A percentile compares a stretch with the other conserved stretches of the same genome.
Evolutionary conservation across 495 filamentous ascomycete species (phyloP).

Genomic region (Penicillium lagena): DNA sequence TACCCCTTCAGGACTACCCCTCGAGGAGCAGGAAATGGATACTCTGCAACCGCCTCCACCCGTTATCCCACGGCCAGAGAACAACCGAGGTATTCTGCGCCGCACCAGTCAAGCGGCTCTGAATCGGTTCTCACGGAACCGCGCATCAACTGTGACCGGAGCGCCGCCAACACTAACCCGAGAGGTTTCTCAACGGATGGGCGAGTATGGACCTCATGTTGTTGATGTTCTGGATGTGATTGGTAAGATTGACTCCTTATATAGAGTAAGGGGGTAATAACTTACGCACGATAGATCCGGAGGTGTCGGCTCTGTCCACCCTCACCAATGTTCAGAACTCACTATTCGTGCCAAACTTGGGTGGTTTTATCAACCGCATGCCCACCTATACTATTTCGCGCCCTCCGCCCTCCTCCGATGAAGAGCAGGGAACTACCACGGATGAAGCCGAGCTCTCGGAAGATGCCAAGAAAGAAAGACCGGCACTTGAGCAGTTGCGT

Average conservation of each 20-base stretch:
- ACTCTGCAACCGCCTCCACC: constrained; percentile 4
- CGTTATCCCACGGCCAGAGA: constrained; percentile 9
- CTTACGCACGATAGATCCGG: constrained; percentile 48
- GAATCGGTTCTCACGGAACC: constrained; percentile 30
- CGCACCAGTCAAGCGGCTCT: constrained; percentile 28
- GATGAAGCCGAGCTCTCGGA: constrained; percentile 23
- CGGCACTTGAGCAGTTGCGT: constrained; percentile 19
- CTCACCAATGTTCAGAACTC: constrained; percentile 78
- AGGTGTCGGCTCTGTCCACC: constrained; percentile 66
- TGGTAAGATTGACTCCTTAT: constrained; percentile 37
- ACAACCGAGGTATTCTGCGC: constrained; percentile 16
- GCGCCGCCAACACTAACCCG: constrained; percentile 11
- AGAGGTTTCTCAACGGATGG: constrained; percentile 3
- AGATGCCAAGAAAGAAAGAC: constrained; percentile 17
- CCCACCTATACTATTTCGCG: constrained; percentile 69
- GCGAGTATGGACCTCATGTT: constrained; percentile 51
- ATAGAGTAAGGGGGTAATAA: not conserved
- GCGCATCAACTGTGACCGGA: constrained; percentile 26
- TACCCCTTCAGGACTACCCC: constrained; percentile 2
- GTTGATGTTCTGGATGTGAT: constrained; percentile 69
- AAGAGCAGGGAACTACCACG: constrained; percentile 25
- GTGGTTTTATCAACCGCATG: constrained; percentile 57
- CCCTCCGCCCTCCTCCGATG: constrained; percentile 22
- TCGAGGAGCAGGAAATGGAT: constrained; percentile 1
- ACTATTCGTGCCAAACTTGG: constrained; percentile 67